Evolutionary conservation across 2,329 filamentous ascomycete genomes (phyloP), one percentile per base, ranked within the genome.

Genomic region (Neofusicoccum parvum): DNA sequence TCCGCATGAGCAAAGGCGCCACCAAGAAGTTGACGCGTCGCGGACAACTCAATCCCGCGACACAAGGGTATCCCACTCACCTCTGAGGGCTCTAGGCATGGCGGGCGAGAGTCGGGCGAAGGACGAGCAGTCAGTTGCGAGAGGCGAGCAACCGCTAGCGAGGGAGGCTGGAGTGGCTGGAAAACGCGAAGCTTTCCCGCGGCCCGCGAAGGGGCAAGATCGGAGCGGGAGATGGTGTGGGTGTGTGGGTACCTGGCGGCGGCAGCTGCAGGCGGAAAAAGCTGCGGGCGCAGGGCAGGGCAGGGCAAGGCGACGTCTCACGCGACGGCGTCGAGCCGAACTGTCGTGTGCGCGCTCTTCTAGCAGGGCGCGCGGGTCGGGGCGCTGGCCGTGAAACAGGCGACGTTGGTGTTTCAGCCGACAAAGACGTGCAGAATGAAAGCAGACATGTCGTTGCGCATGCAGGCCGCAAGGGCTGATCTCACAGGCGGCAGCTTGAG

Each of bases 21-120:
- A 45, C 39, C 15, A 15, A 27, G 20, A n/a, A 14, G 20, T 20
- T 23, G 51, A 54, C 36, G 51, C 51, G 34, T 54, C 51, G 51
- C 20, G 3, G 9, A 32, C 0, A 11, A 68, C 68, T 65, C 41
- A 68, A 46, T 36, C 20, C n/a, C 37, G 6, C 34, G 3, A 50
- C 32, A 37, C 56, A 45, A 41, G 56, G 56, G 43, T 15, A 23
- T 36, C 56, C 11, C 37, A 27, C 75, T 63, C 72, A 86, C 85
- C 85, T 82, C 82, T 80, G 48, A 86, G 84, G 67, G 85, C 85
- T 72, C 85, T 84, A 68, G 85, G 84, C 85, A 87, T 87, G 59
- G 17, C 20, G 41, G 39, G 39, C 39, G 27, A 43, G 54, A n/a
- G 39, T 9, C 11, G 23, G 23, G 14, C 10, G 20, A 43, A 23